Evolutionary conservation across 2,329 filamentous ascomycete species (phyloP).

Genomic region (Colletotrichum cereale): DNA sequence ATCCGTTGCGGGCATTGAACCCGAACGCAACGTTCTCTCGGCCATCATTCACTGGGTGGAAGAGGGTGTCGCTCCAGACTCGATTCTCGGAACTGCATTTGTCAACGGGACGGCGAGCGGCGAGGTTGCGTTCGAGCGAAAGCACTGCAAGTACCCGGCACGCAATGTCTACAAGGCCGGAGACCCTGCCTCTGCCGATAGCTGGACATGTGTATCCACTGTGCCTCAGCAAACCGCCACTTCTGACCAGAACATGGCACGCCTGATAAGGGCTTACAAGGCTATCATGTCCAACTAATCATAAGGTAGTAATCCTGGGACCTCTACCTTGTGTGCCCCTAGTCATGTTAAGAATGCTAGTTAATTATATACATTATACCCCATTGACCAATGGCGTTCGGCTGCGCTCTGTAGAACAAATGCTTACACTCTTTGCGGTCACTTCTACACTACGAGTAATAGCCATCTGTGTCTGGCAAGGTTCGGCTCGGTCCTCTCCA

Average conservation of each 20-base stretch:
- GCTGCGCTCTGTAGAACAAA: not conserved
- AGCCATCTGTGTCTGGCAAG: too few relatives aligned
- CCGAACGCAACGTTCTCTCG: conserved; percentile 48
- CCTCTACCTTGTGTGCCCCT: not conserved
- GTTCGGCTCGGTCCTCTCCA: too few relatives aligned
- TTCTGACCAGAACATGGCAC: not conserved
- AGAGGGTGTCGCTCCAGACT: conserved; percentile 46
- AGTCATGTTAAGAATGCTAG: not conserved
- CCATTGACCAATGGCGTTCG: not conserved
- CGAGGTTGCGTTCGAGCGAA: conserved; percentile 47
- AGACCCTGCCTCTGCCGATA: conserved; percentile 37
- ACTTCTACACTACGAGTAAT: too few relatives aligned
- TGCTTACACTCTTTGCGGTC: too few relatives aligned
- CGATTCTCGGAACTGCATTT: conserved; percentile 51
- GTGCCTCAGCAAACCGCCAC: not conserved
- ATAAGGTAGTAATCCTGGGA: not conserved
- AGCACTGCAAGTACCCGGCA: conserved; percentile 52
- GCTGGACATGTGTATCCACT: conserved; percentile 38
- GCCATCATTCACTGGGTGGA: conserved; percentile 49
- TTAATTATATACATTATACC: not conserved
- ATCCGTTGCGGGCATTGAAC: conserved; percentile 45
- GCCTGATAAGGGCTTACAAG: not conserved
- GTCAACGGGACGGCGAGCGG: conserved; percentile 45
- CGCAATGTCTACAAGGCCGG: conserved; percentile 48
- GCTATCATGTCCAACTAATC: not conserved